A percentile compares a stretch with the other conserved stretches of the same genome.
These are phyloP conservation scores for Rubus idaeus DNA, from an alignment of 306 rosid genomes.

Conservation along the genomic window DNA sequence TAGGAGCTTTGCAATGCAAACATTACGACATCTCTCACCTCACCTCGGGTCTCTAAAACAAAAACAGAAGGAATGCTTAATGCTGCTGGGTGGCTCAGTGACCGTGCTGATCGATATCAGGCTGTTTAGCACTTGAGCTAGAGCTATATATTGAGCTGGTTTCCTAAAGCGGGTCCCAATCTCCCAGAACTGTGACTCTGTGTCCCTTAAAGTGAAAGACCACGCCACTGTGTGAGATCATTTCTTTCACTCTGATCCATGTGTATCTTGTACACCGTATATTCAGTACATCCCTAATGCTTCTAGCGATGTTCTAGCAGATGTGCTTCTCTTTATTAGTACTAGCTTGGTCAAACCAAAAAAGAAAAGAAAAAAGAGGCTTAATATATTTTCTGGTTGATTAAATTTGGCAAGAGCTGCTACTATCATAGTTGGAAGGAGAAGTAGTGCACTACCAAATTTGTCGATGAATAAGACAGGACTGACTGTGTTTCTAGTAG, in stretches of 20 bases:
- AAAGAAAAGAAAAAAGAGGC: not conserved
- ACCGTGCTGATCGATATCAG: not conserved
- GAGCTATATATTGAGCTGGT: not conserved
- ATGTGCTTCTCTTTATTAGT: too few species aligned
- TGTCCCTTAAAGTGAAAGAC: constrained; percentile 26
- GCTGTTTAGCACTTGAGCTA: constrained; percentile 8
- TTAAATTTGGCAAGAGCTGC: not conserved
- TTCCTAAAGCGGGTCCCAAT: constrained; percentile 23
- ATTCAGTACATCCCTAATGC: too few species aligned
- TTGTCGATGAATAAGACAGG: constrained; percentile 1
- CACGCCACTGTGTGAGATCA: not conserved
- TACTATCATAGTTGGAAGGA: not conserved
- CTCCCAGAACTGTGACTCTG: constrained; percentile 3
- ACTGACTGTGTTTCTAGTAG: not conserved
- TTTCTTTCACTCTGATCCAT: not conserved
- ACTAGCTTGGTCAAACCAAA: too few species aligned
- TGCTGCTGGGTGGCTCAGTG: not conserved
- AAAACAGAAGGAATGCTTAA: too few species aligned
- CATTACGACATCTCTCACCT: too few species aligned
- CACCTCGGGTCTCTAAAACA: too few species aligned
- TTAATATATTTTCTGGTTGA: not conserved
- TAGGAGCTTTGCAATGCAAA: too few species aligned
- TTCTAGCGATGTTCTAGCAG: too few species aligned
- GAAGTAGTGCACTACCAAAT: not conserved
- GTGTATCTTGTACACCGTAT: not conserved